Percentiles rank a stretch among this genome's conserved stretches.
Conservation (phyloP, 176 grass and related monocot genomes). For the Oryza meyeriana region DNA sequence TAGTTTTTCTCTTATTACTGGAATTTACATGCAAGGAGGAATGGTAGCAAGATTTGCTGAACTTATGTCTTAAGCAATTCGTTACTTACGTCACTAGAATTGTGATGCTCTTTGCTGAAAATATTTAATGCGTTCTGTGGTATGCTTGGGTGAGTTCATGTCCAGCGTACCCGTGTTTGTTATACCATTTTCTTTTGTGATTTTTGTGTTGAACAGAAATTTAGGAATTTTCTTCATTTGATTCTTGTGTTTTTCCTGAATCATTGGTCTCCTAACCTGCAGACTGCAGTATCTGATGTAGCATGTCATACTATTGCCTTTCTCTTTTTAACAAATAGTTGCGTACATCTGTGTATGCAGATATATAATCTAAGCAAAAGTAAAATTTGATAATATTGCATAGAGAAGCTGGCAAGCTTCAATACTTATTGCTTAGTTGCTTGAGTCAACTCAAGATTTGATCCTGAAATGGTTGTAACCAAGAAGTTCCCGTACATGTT, state of each 20-base stretch:
- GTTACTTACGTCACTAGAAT: background rate
- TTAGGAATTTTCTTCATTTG: slow-evolving; percentile 19
- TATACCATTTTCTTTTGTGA: too few relatives aligned
- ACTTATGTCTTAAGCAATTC: background rate
- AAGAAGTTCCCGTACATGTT: slow-evolving; percentile 98
- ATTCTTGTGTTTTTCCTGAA: slow-evolving; percentile 5
- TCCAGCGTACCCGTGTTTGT: too few relatives aligned
- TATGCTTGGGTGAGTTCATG: too few relatives aligned
- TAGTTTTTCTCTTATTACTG: background rate
- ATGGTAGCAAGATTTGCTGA: background rate
- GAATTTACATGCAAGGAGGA: background rate
- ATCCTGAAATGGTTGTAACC: slow-evolving; percentile 23
- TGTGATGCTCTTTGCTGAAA: background rate
- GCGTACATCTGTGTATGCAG: slow-evolving; percentile 7
- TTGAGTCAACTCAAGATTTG: slow-evolving; percentile 14
- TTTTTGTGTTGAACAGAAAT: background rate
- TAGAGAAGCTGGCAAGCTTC: slow-evolving; percentile 2
- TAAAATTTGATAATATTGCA: slow-evolving; percentile 11
- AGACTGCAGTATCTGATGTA: slow-evolving; percentile 93
- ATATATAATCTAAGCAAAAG: slow-evolving; percentile 14
- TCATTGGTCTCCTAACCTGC: slow-evolving; percentile 83
- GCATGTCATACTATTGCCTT: slow-evolving; percentile 43
- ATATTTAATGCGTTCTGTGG: background rate
- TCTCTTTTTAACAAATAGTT: too few relatives aligned
- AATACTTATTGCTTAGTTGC: slow-evolving; percentile 14